Evolutionary conservation across 768 basidiomycete species (phyloP).

Genomic region (Mycena vitilis): DNA sequence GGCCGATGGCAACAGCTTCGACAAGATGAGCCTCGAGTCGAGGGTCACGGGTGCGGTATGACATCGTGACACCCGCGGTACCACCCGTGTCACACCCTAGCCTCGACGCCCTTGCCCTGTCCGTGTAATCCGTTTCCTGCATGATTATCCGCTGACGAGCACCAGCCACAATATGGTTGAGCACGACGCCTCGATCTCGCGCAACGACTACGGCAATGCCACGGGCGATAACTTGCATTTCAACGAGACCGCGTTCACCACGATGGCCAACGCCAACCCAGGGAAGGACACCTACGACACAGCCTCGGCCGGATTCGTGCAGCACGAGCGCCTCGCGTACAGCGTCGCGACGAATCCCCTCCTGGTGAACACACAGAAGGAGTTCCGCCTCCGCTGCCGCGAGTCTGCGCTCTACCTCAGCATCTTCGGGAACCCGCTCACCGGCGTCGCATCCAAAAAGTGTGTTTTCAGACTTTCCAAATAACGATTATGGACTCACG

Average conservation of each 20-base stretch:
- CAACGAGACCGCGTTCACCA: constrained; percentile 29
- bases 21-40: constrained; percentile 5
- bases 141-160: too few species aligned
- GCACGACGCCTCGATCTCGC: constrained; percentile 31
- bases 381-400: constrained; percentile 13
- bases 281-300: constrained; percentile 29
- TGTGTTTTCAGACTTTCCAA: background rate
- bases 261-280: constrained; percentile 21
- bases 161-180: constrained; percentile 27
- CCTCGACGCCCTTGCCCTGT: constrained; percentile 32
- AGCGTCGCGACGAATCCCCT: constrained; percentile 27
- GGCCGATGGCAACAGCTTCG: background rate
- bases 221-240: constrained; percentile 30
- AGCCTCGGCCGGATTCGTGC: constrained; percentile 23
- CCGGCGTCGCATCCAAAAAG: constrained; percentile 27
- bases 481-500: too few species aligned
- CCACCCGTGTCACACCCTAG: too few species aligned
- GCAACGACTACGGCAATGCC: constrained; percentile 22
- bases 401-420: constrained; percentile 27
- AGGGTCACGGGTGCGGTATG: too few species aligned
- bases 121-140: background rate
- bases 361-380: constrained; percentile 29
- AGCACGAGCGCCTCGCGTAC: constrained; percentile 19
- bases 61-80: too few species aligned
- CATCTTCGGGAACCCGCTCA: background rate